Evolutionary conservation across 1,284 basidiomycete genomes (phyloP).

Genomic region (Pyrrhoderma noxium): DNA sequence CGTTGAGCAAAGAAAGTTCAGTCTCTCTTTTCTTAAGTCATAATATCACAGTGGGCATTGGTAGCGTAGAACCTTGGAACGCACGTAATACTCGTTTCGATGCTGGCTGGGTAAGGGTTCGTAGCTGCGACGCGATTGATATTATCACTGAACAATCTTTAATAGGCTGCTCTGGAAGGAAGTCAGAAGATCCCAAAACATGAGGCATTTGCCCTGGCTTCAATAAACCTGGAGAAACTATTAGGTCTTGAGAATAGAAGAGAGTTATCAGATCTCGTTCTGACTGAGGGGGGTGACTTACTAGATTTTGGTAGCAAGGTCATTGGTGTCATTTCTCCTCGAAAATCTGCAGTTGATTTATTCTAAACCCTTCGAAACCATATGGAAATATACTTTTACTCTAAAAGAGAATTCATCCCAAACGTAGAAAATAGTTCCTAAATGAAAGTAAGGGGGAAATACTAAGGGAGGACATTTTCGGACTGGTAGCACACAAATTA

Average conservation of each 20-base stretch:
- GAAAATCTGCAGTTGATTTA: conserved; percentile 37
- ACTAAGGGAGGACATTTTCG: too few species aligned
- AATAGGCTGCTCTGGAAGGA: conserved; percentile 31
- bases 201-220: conserved; percentile 52
- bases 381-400: too few species aligned
- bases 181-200: conserved; percentile 41
- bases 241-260: conserved; percentile 42
- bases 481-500: too few species aligned
- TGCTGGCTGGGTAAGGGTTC: conserved; percentile 39
- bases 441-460: too few species aligned
- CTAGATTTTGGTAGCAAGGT: conserved; percentile 57
- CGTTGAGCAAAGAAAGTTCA: conserved; percentile 42
- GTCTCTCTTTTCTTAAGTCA: conserved; percentile 38
- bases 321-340: conserved; percentile 47
- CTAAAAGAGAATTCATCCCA: too few species aligned
- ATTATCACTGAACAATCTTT: background rate
- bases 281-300: conserved; percentile 51
- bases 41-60: conserved; percentile 49
- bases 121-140: background rate
- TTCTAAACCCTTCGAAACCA: conserved; percentile 27
- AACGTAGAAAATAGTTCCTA: too few species aligned
- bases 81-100: conserved; percentile 48
- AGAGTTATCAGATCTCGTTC: conserved; percentile 48
- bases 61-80: conserved; percentile 40
- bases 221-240: conserved; percentile 57